Evolutionary conservation across 164 flowering plant genomes (phyloP).

Genomic region (grape (Vitis vinifera)): ASM3070453v1 NC_081819.1:19931001-19931500

Average conservation of each 20-base stretch:
- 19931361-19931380: conserved; percentile 34
- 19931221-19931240: conserved; percentile 29
- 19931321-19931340: conserved; percentile 40
- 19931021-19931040: background rate
- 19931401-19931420: conserved; percentile 57
- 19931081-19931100: background rate
- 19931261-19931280: background rate
- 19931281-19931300: background rate
- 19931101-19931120: conserved; percentile 14
- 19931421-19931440: conserved; percentile 62
- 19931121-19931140: conserved; percentile 10
- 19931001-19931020: background rate
- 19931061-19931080: background rate
- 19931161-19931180: conserved; percentile 16
- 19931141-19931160: conserved; percentile 1
- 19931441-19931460: conserved; percentile 21
- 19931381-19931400: conserved; percentile 46
- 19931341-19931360: conserved; percentile 44
- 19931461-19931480: conserved; percentile 69
- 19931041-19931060: background rate
- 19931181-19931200: conserved; percentile 30
- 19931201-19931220: conserved; percentile 38
- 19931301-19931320: conserved; percentile 8
- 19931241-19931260: background rate
- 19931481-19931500: conserved; percentile 67